Conservation (phyloP, 2,329 filamentous ascomycete genomes). For the Sarocladium brachiariae region DNA sequence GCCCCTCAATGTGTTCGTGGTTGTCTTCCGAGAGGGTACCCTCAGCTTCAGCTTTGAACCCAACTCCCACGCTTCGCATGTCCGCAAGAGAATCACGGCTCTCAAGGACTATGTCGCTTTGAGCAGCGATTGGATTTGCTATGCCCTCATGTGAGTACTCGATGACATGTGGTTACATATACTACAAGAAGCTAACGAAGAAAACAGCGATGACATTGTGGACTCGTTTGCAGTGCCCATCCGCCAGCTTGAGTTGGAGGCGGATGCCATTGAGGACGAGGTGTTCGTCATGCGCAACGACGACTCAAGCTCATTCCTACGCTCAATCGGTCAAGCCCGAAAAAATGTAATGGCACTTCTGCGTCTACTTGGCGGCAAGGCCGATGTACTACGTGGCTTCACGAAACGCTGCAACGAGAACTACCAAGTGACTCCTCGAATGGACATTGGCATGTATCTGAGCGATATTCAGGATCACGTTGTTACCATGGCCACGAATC, state of each 20-base stretch:
- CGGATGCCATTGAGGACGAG: slow-evolving; percentile 89
- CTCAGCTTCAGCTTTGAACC: slow-evolving; percentile 89
- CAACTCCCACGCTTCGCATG: slow-evolving; percentile 80
- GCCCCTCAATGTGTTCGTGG: slow-evolving; percentile 92
- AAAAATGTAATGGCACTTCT: slow-evolving; percentile 94
- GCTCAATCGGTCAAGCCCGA: slow-evolving; percentile 80
- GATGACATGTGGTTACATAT: too few species aligned
- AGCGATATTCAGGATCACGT: slow-evolving; percentile 99
- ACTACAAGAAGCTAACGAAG: slow-evolving; percentile 17
- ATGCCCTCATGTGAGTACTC: slow-evolving; percentile 89
- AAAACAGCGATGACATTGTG: slow-evolving; percentile 82
- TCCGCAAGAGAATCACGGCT: slow-evolving; percentile 84
- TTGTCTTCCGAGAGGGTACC: slow-evolving; percentile 93
- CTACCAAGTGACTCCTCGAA: slow-evolving; percentile 88
- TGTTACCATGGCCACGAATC: slow-evolving; percentile 96
- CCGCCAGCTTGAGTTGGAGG: slow-evolving; percentile 76
- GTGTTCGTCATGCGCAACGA: slow-evolving; percentile 89
- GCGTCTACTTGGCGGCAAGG: slow-evolving; percentile 89
- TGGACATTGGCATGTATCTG: slow-evolving; percentile 93
- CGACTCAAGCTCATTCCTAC: slow-evolving; percentile 81
- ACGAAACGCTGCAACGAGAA: slow-evolving; percentile 98
- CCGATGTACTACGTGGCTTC: slow-evolving; percentile 96
- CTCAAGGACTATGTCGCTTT: slow-evolving; percentile 92
- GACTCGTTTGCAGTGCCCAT: slow-evolving; percentile 92
- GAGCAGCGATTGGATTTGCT: slow-evolving; percentile 98